Percentiles rank a stretch among this genome's conserved stretches.
Conservation (phyloP, 192 early-diverging fungal genomes). For the Thoreauomyces humboldtii region DNA sequence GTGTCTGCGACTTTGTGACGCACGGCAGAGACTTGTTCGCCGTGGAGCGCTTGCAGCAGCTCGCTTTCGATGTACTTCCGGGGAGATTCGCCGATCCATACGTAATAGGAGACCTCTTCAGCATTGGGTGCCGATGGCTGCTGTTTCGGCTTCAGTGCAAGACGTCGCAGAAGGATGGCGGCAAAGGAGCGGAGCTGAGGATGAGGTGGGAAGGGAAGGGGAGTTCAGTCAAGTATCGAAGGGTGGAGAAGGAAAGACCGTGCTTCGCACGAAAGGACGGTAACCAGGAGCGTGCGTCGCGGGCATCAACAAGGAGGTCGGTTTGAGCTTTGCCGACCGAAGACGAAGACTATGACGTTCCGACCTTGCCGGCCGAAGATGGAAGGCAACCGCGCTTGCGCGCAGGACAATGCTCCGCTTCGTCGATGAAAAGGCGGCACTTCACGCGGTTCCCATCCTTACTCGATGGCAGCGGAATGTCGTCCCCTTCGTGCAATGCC, state of each 20-base stretch:
- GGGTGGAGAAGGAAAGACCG: no score
- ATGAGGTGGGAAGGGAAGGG: slow-evolving; percentile 9
- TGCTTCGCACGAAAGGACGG: no score
- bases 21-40: slow-evolving; percentile 69
- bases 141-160: slow-evolving; percentile 48
- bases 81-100: slow-evolving; percentile 60
- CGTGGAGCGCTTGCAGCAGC: slow-evolving; percentile 74
- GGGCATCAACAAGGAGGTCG: no score
- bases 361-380: no score
- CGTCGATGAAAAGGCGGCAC: no score
- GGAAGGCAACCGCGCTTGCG: no score
- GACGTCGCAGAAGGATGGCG: slow-evolving; percentile 66
- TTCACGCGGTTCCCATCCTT: not conserved
- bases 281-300: no score
- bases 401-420: no score
- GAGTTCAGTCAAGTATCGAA: no score
- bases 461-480: not conserved
- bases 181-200: slow-evolving; percentile 64
- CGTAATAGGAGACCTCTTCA: slow-evolving; percentile 67
- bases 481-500: no score
- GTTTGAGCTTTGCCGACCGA: no score
- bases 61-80: slow-evolving; percentile 69
- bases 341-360: no score
- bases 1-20: slow-evolving; percentile 95
- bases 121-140: slow-evolving; percentile 37